Evolutionary conservation across 2,329 filamentous ascomycete genomes (phyloP).

Genomic region (Aspergillus sp.): DNA sequence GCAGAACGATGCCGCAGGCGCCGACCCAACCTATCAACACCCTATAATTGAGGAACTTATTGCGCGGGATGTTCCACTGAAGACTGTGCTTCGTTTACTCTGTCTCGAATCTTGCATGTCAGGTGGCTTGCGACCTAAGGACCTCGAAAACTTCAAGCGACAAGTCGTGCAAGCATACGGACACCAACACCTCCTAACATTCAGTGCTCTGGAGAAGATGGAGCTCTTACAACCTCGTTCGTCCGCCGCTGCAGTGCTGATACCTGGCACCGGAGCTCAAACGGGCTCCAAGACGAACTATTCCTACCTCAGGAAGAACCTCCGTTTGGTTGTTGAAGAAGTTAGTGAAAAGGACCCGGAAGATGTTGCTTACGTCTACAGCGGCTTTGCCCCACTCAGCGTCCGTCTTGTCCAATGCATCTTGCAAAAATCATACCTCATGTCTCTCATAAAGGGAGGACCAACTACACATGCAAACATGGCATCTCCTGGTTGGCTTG

Average conservation of each 20-base stretch:
- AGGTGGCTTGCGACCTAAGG: slow-evolving; percentile 82
- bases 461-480: slow-evolving; percentile 54
- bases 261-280: slow-evolving; percentile 67
- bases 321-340: slow-evolving; percentile 90
- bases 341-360: slow-evolving; percentile 93
- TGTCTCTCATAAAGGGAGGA: slow-evolving; percentile 67
- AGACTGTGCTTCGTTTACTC: slow-evolving; percentile 78
- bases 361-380: slow-evolving; percentile 97
- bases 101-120: slow-evolving; percentile 90
- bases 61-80: slow-evolving; percentile 75
- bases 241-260: slow-evolving; percentile 76
- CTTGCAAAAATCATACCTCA: slow-evolving; percentile 82
- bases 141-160: slow-evolving; percentile 85
- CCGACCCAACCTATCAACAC: slow-evolving; percentile 84
- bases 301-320: slow-evolving; percentile 77
- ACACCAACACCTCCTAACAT: slow-evolving; percentile 88
- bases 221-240: slow-evolving; percentile 78
- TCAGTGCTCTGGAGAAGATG: slow-evolving; percentile 84
- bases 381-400: slow-evolving; percentile 90
- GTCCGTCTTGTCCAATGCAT: slow-evolving; percentile 90
- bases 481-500: slow-evolving; percentile 79
- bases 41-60: slow-evolving; percentile 95
- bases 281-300: slow-evolving; percentile 83
- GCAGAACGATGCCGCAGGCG: slow-evolving; percentile 88
- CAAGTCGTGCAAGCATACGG: slow-evolving; percentile 90